These are phyloP conservation scores for Silene uniflora DNA, from an alignment of 148 eudicot species.

Conservation along the genomic window DNA sequence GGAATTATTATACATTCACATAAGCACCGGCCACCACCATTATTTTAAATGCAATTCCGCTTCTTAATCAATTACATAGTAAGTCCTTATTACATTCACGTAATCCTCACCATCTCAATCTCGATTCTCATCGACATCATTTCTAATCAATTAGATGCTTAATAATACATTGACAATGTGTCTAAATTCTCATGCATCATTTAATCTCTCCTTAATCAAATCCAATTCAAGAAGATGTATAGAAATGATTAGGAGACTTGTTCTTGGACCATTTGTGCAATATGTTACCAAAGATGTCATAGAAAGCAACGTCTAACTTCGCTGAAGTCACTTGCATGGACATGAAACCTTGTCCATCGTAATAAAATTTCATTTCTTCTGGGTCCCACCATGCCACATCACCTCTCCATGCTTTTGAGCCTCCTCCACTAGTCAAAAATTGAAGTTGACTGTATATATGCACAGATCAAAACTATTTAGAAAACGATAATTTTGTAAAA, in stretches of 20 bases:
- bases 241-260: slow-evolving; percentile 17
- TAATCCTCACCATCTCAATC: no score
- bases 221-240: slow-evolving; percentile 2
- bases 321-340: slow-evolving; percentile 42
- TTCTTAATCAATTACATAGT: background rate
- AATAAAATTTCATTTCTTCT: slow-evolving; percentile 48
- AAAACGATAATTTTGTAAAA: no score
- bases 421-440: slow-evolving; percentile 84
- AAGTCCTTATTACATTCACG: no score
- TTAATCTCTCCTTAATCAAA: no score
- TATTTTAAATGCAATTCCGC: background rate
- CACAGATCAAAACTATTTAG: no score
- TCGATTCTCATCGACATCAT: no score
- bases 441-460: slow-evolving; percentile 48
- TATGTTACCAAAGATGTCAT: slow-evolving; percentile 51
- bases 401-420: slow-evolving; percentile 91
- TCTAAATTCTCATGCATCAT: no score
- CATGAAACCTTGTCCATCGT: slow-evolving; percentile 95
- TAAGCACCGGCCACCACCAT: background rate
- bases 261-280: slow-evolving; percentile 55
- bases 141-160: no score
- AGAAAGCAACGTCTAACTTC: slow-evolving; percentile 37
- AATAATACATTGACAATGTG: no score
- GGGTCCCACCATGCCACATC: slow-evolving; percentile 35
- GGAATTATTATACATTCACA: background rate